Percentiles rank a stretch among this genome's conserved stretches.
These are phyloP conservation scores for Hydrangea macrophylla DNA, from an alignment of 148 eudicot genomes.

Conservation along the genomic window DNA sequence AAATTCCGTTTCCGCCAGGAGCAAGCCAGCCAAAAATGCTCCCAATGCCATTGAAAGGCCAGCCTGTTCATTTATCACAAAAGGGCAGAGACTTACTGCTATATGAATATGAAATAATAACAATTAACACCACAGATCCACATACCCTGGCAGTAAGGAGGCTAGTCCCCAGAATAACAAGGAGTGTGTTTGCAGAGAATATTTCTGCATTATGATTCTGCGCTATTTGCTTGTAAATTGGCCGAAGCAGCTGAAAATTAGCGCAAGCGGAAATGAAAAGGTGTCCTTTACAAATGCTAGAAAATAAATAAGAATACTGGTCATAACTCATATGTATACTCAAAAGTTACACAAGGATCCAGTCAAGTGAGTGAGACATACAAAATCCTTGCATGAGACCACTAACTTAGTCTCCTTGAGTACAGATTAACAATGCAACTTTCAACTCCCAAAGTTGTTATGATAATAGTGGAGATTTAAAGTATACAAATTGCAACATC, in stretches of 20 bases:
- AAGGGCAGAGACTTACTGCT: conserved; percentile 1
- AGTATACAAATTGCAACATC: too few species aligned
- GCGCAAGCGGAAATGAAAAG: conserved; percentile 13
- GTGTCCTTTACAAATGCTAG: conserved; percentile 3
- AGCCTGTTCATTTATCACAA: conserved; percentile 58
- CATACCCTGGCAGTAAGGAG: conserved; percentile 96
- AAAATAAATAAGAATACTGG: conserved; percentile 5
- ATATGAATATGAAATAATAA: conserved; percentile 4
- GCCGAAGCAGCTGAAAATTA: conserved; percentile 84
- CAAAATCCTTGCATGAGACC: not conserved
- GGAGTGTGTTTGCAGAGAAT: conserved; percentile 94
- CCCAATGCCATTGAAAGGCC: conserved; percentile 99
- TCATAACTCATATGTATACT: not conserved
- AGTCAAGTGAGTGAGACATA: not conserved
- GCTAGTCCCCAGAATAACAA: conserved; percentile 94
- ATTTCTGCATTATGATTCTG: conserved; percentile 97
- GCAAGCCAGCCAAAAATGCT: conserved; percentile 98
- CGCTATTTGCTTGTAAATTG: conserved; percentile 92
- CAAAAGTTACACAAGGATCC: conserved; percentile 1
- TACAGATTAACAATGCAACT: not conserved
- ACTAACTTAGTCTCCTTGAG: not conserved
- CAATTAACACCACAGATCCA: conserved; percentile 1
- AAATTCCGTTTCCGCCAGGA: conserved; percentile 98
- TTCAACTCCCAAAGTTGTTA: not conserved
- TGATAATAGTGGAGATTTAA: not conserved